Percentiles rank a stretch among this genome's conserved stretches.
phyloP scores from a whole-genome alignment of 805 yeast genomes.

The Metschnikowia amazonensis region DNA sequence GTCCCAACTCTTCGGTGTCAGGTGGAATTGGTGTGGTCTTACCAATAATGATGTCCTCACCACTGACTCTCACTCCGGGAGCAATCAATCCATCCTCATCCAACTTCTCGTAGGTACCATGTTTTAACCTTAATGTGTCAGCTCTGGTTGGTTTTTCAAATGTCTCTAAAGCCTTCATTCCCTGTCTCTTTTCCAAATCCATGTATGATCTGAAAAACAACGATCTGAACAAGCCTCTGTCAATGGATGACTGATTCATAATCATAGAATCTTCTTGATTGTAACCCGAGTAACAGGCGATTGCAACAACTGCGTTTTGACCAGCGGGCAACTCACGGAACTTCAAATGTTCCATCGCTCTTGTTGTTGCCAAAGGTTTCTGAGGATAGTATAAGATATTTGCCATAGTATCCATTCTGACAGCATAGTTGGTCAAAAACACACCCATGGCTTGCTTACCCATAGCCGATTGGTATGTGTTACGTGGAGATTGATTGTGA shows the following conservation, averaged over 20 bases:
- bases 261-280: conserved; percentile 99
- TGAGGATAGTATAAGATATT: conserved; percentile 96
- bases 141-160: conserved; percentile 96
- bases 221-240: conserved; percentile 93
- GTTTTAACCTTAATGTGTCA: conserved; percentile 91
- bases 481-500: conserved; percentile 99
- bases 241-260: conserved; percentile 97
- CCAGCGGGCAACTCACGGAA: conserved; percentile 99
- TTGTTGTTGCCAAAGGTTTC: conserved; percentile 95
- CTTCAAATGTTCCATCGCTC: conserved; percentile 95
- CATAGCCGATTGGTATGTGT: conserved; percentile 99
- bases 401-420: conserved; percentile 99
- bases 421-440: conserved; percentile 87
- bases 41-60: conserved; percentile 98
- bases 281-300: conserved; percentile 96
- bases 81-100: conserved; percentile 98
- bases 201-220: conserved; percentile 94
- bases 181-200: conserved; percentile 98
- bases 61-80: conserved; percentile 98
- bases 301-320: conserved; percentile 97
- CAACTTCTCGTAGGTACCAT: conserved; percentile 95
- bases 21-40: conserved; percentile 99
- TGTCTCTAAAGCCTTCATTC: conserved; percentile 97
- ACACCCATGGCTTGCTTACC: conserved; percentile 99
- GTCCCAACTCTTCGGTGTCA: conserved; percentile 97